Evolutionary conservation across 768 basidiomycete species (phyloP).

Genomic region (Glaciozyma antarctica): DNA sequence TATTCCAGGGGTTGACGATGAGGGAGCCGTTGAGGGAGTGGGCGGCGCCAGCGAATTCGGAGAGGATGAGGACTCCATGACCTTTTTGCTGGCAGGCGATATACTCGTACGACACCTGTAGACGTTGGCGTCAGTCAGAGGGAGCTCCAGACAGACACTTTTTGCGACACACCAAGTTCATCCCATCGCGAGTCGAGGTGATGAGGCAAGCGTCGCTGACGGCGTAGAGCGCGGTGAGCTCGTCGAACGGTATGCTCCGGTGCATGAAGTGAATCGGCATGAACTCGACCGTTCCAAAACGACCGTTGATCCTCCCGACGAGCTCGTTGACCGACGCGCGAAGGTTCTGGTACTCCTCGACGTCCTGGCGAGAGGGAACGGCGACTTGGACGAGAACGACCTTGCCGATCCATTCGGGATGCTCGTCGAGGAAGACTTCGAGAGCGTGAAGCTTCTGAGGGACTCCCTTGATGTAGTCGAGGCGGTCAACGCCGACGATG

Average conservation of each 20-base stretch:
- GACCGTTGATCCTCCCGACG: conserved; percentile 95
- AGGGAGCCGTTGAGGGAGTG: conserved; percentile 71
- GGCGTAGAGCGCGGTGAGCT: conserved; percentile 94
- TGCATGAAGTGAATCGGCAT: conserved; percentile 99
- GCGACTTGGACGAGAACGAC: conserved; percentile 94
- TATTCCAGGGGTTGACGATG: conserved; percentile 98
- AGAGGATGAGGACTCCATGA: conserved; percentile 94
- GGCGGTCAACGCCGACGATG: conserved; percentile 93
- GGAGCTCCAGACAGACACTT: too few species aligned
- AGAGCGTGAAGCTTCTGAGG: conserved; percentile 96
- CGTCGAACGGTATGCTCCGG: conserved; percentile 83
- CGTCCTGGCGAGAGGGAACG: conserved; percentile 93
- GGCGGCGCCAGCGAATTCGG: conserved; percentile 88
- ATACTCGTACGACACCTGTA: conserved; percentile 94
- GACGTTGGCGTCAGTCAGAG: too few species aligned
- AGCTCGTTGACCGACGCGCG: conserved; percentile 93
- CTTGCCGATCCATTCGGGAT: conserved; percentile 99
- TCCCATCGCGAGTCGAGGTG: conserved; percentile 89
- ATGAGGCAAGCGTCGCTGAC: conserved; percentile 93
- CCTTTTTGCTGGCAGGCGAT: conserved; percentile 86
- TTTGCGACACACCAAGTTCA: conserved; percentile 79
- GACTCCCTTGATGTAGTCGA: conserved; percentile 99
- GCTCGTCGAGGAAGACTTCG: conserved; percentile 90
- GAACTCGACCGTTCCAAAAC: conserved; percentile 97
- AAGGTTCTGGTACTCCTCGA: conserved; percentile 98